Evolutionary conservation across 495 filamentous ascomycete species (phyloP).

Genomic region (Penicillium herquei): DNA sequence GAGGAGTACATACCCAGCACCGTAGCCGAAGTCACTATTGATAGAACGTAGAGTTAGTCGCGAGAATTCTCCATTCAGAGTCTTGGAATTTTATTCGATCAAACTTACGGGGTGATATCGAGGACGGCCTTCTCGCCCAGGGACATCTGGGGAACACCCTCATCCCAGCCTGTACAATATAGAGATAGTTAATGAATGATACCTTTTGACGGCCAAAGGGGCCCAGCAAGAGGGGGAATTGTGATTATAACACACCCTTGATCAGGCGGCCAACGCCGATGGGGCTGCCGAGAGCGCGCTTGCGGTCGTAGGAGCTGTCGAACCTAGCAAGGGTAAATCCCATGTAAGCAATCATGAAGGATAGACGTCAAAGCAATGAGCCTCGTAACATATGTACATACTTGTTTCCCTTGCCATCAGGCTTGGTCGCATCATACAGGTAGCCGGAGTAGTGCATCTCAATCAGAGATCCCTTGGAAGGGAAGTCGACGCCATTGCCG

Average conservation of each 20-base stretch:
- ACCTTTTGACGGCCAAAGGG: too few relatives aligned
- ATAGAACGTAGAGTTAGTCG: too few relatives aligned
- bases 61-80: slow-evolving; percentile 22
- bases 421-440: slow-evolving; percentile 61
- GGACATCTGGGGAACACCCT: slow-evolving; percentile 76
- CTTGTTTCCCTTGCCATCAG: slow-evolving; percentile 50
- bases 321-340: too few relatives aligned
- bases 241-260: slow-evolving; percentile 61
- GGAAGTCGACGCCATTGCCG: slow-evolving; percentile 56
- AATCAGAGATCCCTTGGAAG: slow-evolving; percentile 62
- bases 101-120: slow-evolving; percentile 68
- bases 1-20: slow-evolving; percentile 56
- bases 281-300: slow-evolving; percentile 55
- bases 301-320: slow-evolving; percentile 64
- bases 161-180: slow-evolving; percentile 71
- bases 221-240: too few relatives aligned
- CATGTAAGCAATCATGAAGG: too few relatives aligned
- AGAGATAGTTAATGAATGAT: background rate
- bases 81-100: background rate
- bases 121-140: slow-evolving; percentile 78
- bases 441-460: slow-evolving; percentile 83
- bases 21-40: slow-evolving; percentile 75
- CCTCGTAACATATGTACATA: too few relatives aligned
- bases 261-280: slow-evolving; percentile 82
- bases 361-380: too few relatives aligned